Evolutionary conservation across 257 asterid genomes (phyloP), one percentile per base, ranked within the genome.

Genomic region (Rehmannia glutinosa): DNA sequence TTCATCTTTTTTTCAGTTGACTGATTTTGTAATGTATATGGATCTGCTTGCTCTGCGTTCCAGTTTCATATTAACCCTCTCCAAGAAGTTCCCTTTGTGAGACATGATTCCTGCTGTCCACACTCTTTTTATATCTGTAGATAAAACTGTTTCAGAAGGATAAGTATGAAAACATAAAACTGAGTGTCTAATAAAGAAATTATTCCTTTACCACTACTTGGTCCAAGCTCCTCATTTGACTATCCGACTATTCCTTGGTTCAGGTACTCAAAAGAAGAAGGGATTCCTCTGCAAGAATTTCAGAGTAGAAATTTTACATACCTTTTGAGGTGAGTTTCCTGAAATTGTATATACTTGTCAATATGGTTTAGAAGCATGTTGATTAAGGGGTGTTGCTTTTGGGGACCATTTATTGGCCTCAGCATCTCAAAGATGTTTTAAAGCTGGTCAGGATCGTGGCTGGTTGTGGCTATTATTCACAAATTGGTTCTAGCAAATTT

Each of bases 211-310:
- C 24, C 23, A 24, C 20, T 33, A 49, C 27, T 21, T 53, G 20
- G 49, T 65, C 27, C 49, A 70, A 46, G 70, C 62, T 43, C 17
- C 5, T 27, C 41, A 39, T 19, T 32, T 66, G 17, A 30, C 58
- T 41, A 51, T 28, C 0, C 17, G 16, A 49, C 50, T 50, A 9
- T 59, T 62, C 65, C 68, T 33, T 52, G 72, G 65, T 66, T 64
- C 67, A 92, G 98, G 85, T 93, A 93, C 83, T 90, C 98, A 27
- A 92, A 92, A 86, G 97, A 92, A 78, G 98, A 92, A 82, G 87
- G 73, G 53, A 86, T 93, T 69, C 73, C 82, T 56, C 24, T 78
- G 77, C 79, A 53, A 49, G 81, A 90, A 74, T 84, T 83, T 66
- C 85, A 79, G 68, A 65, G 32, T 21, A 73, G 83, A 78, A 88